phyloP scores from a whole-genome alignment of 768 basidiomycete species.

The Serendipita sp. region DNA sequence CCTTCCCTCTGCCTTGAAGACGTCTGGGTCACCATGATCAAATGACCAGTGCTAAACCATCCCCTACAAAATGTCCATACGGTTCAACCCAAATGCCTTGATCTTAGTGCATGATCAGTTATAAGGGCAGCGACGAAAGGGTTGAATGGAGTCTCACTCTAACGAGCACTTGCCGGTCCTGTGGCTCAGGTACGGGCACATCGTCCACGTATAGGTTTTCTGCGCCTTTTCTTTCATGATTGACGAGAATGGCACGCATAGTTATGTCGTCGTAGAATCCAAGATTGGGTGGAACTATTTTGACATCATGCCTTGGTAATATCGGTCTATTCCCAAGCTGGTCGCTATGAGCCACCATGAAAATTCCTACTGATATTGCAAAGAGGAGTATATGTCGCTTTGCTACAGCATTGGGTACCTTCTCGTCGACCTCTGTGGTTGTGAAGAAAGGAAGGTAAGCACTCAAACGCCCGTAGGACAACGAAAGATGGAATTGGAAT shows the following conservation, averaged over 20 bases:
- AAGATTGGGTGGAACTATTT: too few relatives aligned
- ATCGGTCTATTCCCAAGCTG: too few relatives aligned
- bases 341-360: too few relatives aligned
- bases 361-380: too few relatives aligned
- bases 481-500: too few relatives aligned
- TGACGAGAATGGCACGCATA: slow-evolving; percentile 72
- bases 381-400: too few relatives aligned
- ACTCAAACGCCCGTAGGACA: too few relatives aligned
- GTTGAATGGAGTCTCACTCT: slow-evolving; percentile 32
- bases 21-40: neutral
- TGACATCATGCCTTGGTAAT: too few relatives aligned
- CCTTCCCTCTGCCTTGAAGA: slow-evolving; percentile 18
- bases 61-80: slow-evolving; percentile 68
- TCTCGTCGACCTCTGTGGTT: too few relatives aligned
- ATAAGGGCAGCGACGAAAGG: neutral
- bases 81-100: slow-evolving; percentile 74
- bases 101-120: slow-evolving; percentile 28
- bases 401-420: too few relatives aligned
- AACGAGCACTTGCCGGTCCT: slow-evolving; percentile 53
- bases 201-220: slow-evolving; percentile 71
- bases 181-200: slow-evolving; percentile 40
- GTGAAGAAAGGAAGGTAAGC: too few relatives aligned
- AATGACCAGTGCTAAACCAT: slow-evolving; percentile 26
- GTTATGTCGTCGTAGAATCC: neutral
- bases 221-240: slow-evolving; percentile 54